Evolutionary conservation across 2,329 filamentous ascomycete species (phyloP), one percentile per base, ranked within the genome.

Genomic region (Diplodia seriata): DNA sequence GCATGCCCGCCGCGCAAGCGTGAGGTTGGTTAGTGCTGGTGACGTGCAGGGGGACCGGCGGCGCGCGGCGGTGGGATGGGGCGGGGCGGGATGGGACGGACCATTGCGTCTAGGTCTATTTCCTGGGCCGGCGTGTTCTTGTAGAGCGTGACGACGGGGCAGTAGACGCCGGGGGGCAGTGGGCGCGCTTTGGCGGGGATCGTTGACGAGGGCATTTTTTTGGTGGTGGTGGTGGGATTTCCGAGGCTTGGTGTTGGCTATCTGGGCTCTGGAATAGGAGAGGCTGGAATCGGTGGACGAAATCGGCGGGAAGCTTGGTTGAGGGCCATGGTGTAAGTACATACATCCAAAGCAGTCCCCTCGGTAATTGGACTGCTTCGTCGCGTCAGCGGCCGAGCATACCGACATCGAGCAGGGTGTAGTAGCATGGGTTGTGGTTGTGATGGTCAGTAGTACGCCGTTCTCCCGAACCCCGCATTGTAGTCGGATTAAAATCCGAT

Each of bases 141-240:
- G 74, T 83, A 85, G 2, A 84, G 72, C 0, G 83, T 83, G 31
- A 84, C 76, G 2, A 84, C 81, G 0, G 83, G 83, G 36, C 80
- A 82, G 71, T 82, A 84, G 26, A 84, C 79, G 15, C 83, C 82
- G 0, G 73, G 73, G 0, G 82, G 82, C 2, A 84, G 49, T 1
- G 67, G 51, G 4, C 31, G 54, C 1, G 76, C 72, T 69, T 83
- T 84, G 12, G 73, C 33, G 14, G 77, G 72, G 36, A 80, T 76
- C 0, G 55, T 69, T 70, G 64, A 67, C 1, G 64, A 11, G 8
- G 64, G 38, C 40, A 50, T 56, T 20, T 14, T 8, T 26, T 26
- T 26, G 2, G 2, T 26, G 23, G 23, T 23, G 23, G 23, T 26
- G 26, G 26, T 26, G 38, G 47, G 31, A 26, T 31, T 61, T 12